A percentile compares a stretch with the other conserved stretches of the same genome.
Evolutionary conservation across 1,139 yeast species (phyloP).

Genomic region (Eremothecium sinecaudum): DNA sequence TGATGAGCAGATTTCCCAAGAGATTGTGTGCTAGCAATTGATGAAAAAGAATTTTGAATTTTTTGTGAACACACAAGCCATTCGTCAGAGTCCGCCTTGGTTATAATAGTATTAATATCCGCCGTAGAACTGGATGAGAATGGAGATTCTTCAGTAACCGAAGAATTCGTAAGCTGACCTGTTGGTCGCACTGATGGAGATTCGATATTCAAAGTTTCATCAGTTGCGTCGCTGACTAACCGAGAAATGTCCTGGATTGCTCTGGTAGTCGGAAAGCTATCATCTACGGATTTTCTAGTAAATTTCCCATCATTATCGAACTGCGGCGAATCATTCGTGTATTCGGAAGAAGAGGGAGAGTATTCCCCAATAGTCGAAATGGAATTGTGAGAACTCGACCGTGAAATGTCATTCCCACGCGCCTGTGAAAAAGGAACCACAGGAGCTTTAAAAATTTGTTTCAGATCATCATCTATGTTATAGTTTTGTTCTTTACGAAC

Average conservation of each 20-base stretch:
- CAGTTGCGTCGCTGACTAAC: conserved; percentile 10
- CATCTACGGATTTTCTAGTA: conserved; percentile 7
- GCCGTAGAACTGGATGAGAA: conserved; percentile 3
- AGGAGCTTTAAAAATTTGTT: conserved; percentile 29
- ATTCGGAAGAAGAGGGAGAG: conserved; percentile 37
- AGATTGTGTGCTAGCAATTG: conserved; percentile 1
- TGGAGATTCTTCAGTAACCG: conserved; percentile 2
- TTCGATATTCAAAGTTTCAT: conserved; percentile 2
- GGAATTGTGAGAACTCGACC: conserved; percentile 26
- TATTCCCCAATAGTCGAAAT: conserved; percentile 35
- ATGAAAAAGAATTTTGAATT: not conserved
- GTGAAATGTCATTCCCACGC: conserved; percentile 15
- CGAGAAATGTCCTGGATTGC: conserved; percentile 29
- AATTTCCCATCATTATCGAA: conserved; percentile 13
- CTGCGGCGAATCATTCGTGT: conserved; percentile 30
- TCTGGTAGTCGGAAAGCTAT: conserved; percentile 23
- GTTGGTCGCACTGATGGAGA: not conserved
- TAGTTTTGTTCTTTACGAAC: conserved; percentile 1
- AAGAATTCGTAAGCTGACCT: not conserved
- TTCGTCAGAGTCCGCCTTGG: conserved; percentile 2
- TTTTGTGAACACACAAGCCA: not conserved
- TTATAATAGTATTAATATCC: not conserved
- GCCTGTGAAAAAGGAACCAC: conserved; percentile 22
- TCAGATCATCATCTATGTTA: conserved; percentile 16
- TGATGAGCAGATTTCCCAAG: conserved; percentile 24